Evolutionary conservation across 805 yeast species (phyloP).

Genomic region (Saturnispora sekii): DNA sequence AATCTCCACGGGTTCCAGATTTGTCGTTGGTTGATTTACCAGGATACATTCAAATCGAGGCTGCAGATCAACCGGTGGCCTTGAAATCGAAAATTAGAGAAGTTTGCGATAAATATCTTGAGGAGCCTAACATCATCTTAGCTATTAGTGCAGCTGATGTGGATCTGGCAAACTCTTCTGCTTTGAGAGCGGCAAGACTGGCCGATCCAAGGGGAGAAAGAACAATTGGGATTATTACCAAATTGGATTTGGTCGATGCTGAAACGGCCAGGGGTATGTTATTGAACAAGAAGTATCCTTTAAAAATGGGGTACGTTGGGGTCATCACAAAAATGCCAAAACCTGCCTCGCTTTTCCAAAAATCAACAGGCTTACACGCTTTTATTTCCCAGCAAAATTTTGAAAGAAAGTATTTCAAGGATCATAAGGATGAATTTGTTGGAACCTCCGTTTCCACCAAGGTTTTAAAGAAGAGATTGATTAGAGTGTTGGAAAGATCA

Average conservation of each 20-base stretch:
- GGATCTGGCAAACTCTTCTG: slow-evolving; percentile 92
- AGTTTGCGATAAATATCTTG: slow-evolving; percentile 77
- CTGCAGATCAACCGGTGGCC: slow-evolving; percentile 88
- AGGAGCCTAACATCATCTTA: slow-evolving; percentile 85
- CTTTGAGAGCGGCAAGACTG: slow-evolving; percentile 76
- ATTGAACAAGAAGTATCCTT: slow-evolving; percentile 74
- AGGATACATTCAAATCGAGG: slow-evolving; percentile 94
- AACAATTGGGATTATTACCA: slow-evolving; percentile 93
- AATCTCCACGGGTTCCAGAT: slow-evolving; percentile 87
- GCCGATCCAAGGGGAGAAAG: slow-evolving; percentile 94
- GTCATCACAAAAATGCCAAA: slow-evolving; percentile 75
- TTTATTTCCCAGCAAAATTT: slow-evolving; percentile 59
- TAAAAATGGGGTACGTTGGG: slow-evolving; percentile 96
- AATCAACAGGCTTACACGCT: slow-evolving; percentile 50
- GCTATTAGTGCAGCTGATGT: slow-evolving; percentile 98
- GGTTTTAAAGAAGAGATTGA: slow-evolving; percentile 65
- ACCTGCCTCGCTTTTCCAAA: slow-evolving; percentile 37
- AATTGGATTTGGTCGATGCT: slow-evolving; percentile 82
- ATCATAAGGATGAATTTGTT: slow-evolving; percentile 45
- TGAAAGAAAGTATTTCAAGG: slow-evolving; percentile 55
- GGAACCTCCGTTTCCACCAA: slow-evolving; percentile 72
- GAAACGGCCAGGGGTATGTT: slow-evolving; percentile 57
- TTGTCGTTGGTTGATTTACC: slow-evolving; percentile 91
- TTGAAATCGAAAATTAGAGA: slow-evolving; percentile 70
- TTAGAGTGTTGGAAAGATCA: slow-evolving; percentile 78